Evolutionary conservation across 306 rosid genomes (phyloP).

Genomic region (Pueraria montana): DNA sequence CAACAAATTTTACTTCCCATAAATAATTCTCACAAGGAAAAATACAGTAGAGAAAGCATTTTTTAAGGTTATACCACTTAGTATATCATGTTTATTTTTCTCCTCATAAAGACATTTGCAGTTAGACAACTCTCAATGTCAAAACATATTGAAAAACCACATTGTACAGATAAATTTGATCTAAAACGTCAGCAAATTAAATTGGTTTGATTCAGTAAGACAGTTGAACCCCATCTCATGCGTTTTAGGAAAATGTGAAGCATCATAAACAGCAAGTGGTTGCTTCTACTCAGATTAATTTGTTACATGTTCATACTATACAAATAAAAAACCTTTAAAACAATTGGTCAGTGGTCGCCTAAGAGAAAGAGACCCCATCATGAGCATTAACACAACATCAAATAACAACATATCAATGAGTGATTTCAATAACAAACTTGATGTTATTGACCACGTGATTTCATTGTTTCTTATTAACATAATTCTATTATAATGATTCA

Average conservation of each 20-base stretch:
- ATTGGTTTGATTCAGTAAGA: conserved; percentile 7
- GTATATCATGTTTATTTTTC: no score
- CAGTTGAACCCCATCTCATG: no score
- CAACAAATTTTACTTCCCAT: no score
- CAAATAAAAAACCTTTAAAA: conserved; percentile 24
- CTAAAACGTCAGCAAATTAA: neutral
- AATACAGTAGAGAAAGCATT: no score
- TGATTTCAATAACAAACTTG: conserved; percentile 22
- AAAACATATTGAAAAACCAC: no score
- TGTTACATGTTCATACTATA: conserved; percentile 3
- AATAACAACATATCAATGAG: neutral
- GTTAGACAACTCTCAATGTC: no score
- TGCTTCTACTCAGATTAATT: conserved; percentile 13
- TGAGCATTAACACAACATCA: conserved; percentile 33
- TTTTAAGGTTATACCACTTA: no score
- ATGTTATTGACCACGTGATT: conserved; percentile 14
- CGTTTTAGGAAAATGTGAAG: conserved; percentile 29
- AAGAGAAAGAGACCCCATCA: conserved; percentile 12
- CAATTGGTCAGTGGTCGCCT: conserved; percentile 1
- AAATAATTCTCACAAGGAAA: no score
- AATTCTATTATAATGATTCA: conserved; percentile 12
- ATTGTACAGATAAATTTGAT: neutral
- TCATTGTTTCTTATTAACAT: neutral
- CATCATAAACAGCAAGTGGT: conserved; percentile 32
- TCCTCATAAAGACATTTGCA: no score